phyloP scores from a whole-genome alignment of 257 asterid species.

The Verbascum thapsus region DNA sequence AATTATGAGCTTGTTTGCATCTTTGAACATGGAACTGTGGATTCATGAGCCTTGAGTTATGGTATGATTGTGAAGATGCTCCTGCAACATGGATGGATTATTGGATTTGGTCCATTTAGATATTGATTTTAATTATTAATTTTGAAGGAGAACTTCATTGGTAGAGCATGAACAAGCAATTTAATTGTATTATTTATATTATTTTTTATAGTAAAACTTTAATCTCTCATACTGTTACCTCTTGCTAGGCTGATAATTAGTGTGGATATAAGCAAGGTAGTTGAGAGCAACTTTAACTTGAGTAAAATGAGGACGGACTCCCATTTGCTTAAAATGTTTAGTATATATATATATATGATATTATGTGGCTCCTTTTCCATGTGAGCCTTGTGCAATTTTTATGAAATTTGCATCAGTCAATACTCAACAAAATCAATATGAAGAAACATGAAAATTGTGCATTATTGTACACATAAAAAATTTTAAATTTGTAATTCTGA shows the following conservation, averaged over 20 bases:
- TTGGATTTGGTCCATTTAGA: not conserved
- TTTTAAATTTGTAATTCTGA: no score
- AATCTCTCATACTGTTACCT: not conserved
- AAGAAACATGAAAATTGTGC: no score
- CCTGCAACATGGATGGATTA: not conserved
- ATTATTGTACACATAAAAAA: no score
- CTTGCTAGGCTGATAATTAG: not conserved
- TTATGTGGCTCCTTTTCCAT: no score
- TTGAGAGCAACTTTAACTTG: no score
- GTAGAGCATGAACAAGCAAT: no score
- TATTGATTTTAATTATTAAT: not conserved
- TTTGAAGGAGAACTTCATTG: not conserved
- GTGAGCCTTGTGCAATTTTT: not conserved
- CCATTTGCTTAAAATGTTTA: no score
- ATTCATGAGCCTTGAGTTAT: not conserved
- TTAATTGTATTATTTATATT: no score
- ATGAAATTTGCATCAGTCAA: not conserved
- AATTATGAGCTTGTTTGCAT: conserved; percentile 7
- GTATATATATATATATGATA: no score
- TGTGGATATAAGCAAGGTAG: not conserved
- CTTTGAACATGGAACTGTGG: not conserved
- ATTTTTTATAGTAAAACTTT: no score
- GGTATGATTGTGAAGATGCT: not conserved
- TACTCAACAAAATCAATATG: not conserved
- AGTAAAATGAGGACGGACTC: no score